Conservation (phyloP, 1,284 basidiomycete species). For the Cerrena zonata region DNA sequence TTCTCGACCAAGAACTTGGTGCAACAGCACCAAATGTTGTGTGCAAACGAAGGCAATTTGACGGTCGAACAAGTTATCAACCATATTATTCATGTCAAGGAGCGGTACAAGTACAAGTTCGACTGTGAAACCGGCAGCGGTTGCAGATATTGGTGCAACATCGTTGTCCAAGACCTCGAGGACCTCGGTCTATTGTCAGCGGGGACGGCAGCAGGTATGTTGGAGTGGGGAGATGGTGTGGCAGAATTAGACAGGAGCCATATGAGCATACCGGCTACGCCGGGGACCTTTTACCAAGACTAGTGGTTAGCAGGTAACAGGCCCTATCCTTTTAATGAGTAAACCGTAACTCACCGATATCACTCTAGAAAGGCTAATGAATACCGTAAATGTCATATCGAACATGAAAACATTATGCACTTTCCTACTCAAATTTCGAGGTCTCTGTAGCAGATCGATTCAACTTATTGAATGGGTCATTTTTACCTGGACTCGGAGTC, state of each 20-base stretch:
- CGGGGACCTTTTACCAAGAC: background rate
- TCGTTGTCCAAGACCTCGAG: background rate
- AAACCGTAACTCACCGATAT: no score
- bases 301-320: no score
- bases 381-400: no score
- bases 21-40: background rate
- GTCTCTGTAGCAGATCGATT: no score
- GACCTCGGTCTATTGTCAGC: background rate
- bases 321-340: no score
- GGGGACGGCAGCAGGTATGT: background rate
- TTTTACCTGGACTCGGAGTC: no score
- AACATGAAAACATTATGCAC: no score
- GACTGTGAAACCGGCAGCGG: background rate
- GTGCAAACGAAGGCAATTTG: background rate
- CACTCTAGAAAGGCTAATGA: no score
- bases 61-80: background rate
- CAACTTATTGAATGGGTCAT: no score
- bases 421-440: no score
- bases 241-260: background rate
- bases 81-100: background rate
- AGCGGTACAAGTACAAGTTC: background rate
- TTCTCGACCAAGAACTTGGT: background rate
- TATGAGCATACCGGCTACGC: background rate
- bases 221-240: background rate
- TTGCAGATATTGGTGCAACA: background rate